Conservation (phyloP, 2,329 filamentous ascomycete species). For the Beauveria sp. region DNA sequence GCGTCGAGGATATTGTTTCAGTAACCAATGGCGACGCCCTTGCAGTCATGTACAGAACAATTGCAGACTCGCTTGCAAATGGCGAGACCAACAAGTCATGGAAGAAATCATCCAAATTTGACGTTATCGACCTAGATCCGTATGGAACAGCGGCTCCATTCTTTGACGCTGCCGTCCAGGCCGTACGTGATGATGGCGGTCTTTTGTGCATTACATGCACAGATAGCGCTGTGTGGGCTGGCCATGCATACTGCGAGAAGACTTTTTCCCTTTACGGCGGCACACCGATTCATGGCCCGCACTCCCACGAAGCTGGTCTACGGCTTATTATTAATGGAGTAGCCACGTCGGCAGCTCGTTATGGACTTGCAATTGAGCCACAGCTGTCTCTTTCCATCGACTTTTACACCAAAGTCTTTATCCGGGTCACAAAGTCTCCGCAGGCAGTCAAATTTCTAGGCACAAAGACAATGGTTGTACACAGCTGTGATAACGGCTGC, state of each 20-base stretch:
- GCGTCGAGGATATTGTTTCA: constrained; percentile 60
- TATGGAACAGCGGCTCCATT: constrained; percentile 93
- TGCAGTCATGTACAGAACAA: constrained; percentile 77
- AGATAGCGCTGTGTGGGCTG: constrained; percentile 91
- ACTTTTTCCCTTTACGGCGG: constrained; percentile 91
- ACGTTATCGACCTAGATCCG: constrained; percentile 93
- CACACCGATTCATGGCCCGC: constrained; percentile 71
- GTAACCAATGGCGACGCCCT: constrained; percentile 77
- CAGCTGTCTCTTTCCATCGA: constrained; percentile 90
- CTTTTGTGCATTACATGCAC: constrained; percentile 94
- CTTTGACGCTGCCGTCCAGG: constrained; percentile 82
- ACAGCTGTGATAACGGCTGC: constrained; percentile 85
- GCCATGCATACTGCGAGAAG: constrained; percentile 90
- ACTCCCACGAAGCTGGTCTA: constrained; percentile 84
- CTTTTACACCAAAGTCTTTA: constrained; percentile 87
- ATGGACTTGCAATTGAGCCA: constrained; percentile 84
- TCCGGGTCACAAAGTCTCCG: constrained; percentile 71
- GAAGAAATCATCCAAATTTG: constrained; percentile 53
- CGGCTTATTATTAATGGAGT: constrained; percentile 79
- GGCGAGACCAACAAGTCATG: constrained; percentile 32
- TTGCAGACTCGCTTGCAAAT: constrained; percentile 45
- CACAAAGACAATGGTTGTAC: constrained; percentile 86
- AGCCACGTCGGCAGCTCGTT: constrained; percentile 70
- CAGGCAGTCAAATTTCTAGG: constrained; percentile 84
- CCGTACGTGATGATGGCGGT: constrained; percentile 75